Percentiles rank a stretch among this genome's conserved stretches.
phyloP scores from a whole-genome alignment of 495 filamentous ascomycete genomes.

The Xylaria grammica region DNA sequence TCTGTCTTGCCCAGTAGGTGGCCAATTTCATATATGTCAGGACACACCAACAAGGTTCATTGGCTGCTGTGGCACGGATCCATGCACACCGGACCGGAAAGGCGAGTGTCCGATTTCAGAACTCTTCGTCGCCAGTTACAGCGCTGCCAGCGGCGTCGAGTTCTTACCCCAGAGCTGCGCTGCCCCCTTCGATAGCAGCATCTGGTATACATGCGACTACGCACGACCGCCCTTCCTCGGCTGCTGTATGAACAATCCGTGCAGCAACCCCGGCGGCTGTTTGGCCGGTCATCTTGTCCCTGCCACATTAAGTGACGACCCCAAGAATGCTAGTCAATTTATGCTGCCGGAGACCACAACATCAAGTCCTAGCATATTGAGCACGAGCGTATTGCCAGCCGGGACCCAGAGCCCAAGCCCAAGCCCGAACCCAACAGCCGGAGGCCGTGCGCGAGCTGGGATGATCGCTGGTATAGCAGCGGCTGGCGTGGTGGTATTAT shows the following conservation, averaged over 20 bases:
- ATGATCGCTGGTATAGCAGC: conserved; percentile 23
- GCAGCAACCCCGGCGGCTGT: conserved; percentile 35
- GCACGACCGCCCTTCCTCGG: conserved; percentile 39
- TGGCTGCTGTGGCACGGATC: conserved; percentile 42
- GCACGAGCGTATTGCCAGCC: not conserved
- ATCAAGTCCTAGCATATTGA: not conserved
- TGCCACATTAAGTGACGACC: conserved; percentile 24
- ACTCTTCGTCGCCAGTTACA: conserved; percentile 34
- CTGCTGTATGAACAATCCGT: conserved; percentile 40
- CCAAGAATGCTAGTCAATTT: conserved; percentile 17
- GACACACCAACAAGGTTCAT: conserved; percentile 33
- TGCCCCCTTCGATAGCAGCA: conserved; percentile 22
- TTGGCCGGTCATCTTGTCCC: conserved; percentile 27
- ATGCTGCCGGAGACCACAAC: conserved; percentile 4
- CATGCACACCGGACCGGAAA: conserved; percentile 31
- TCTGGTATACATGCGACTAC: conserved; percentile 39
- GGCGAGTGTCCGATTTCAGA: conserved; percentile 30
- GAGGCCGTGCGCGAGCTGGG: conserved; percentile 2
- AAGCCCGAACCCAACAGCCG: not conserved
- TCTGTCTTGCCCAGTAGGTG: conserved; percentile 35
- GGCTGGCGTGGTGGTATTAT: conserved; percentile 19
- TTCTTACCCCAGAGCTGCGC: conserved; percentile 32
- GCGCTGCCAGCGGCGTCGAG: conserved; percentile 19
- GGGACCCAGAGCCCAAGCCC: not conserved
- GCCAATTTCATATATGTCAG: conserved; percentile 39